These are phyloP conservation scores for Takashimella koratensis DNA, from an alignment of 1,284 basidiomycete genomes.

Conservation along the genomic window DNA sequence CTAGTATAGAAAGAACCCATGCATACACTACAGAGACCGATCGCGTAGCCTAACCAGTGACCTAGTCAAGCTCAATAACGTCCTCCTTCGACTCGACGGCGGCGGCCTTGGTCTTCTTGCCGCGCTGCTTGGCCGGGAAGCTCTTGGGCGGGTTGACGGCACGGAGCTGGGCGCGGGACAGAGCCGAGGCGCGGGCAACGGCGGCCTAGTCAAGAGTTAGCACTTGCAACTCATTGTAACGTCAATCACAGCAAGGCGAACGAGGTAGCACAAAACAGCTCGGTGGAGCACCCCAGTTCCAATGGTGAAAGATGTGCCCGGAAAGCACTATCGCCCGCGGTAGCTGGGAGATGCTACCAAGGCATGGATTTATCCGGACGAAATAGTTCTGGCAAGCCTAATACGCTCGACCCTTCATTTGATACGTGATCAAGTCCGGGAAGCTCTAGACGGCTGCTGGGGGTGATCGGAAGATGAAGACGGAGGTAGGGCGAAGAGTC, in stretches of 20 bases:
- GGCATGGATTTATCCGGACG: background rate
- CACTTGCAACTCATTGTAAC: background rate
- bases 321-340: constrained; percentile 10
- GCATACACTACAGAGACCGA: background rate
- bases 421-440: constrained; percentile 22
- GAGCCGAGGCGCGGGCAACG: constrained; percentile 74
- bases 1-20: too few relatives aligned
- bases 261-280: too few relatives aligned
- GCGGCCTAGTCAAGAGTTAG: constrained; percentile 57
- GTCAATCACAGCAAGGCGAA: too few relatives aligned
- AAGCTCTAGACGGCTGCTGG: constrained; percentile 41
- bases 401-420: constrained; percentile 45
- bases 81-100: constrained; percentile 58
- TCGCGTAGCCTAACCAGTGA: background rate
- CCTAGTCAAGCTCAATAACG: constrained; percentile 48
- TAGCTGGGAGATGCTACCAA: constrained; percentile 7
- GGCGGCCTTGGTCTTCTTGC: constrained; percentile 67
- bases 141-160: constrained; percentile 61
- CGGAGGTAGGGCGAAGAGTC: too few relatives aligned
- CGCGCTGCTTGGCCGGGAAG: constrained; percentile 65
- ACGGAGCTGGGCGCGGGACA: constrained; percentile 66
- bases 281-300: too few relatives aligned
- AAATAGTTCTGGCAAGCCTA: constrained; percentile 34
- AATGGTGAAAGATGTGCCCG: too few relatives aligned
- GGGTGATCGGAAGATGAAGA: constrained; percentile 19